Evolutionary conservation across 2,329 filamentous ascomycete species (phyloP), one percentile per base, ranked within the genome.

Genomic region (Microascus cirrosus): DNA sequence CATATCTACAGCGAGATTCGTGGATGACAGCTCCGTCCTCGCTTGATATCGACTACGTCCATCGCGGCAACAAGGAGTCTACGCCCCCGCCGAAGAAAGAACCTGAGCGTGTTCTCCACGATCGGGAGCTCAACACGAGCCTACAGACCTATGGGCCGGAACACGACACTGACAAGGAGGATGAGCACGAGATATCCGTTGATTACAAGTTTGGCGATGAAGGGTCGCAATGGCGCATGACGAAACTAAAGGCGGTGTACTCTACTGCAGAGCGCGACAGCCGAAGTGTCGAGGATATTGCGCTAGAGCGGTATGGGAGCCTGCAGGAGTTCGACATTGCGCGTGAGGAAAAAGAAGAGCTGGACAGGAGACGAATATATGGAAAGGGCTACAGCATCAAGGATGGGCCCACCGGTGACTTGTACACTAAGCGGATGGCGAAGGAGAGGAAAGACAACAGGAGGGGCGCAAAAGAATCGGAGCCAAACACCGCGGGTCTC

Each of bases 181-280:
- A 82, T 3, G 15, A 52, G 1, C 28, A 83, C 57, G 81, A 88
- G 58, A 63, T 68, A 28, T 65, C 60, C 0, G 82, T 95, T 10
- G 77, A 82, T 59, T 99, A 97, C 68, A 89, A 76, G 0, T 95
- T 99, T 70, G 94, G 95, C 20, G 94, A 99, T 69, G 74, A 82
- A 7, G 93, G 94, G 0, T 93, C 92, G 15, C 83, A 90, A 65
- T 99, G 95, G 94, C 86, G 95, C 55, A 96, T 99, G 92, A 95
- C 87, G 6, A 96, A 92, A 70, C 81, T 99, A 35, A 91, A 88
- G 63, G 87, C 85, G 12, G 89, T 96, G 1, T 96, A 95, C 69
- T 81, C 83, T 28, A 81, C 86, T 57, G 90, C 91, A 0, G 80
- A 95, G 63, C 86, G 94, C 64, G 85, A 77, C 0, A 85, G 85